A percentile compares a stretch with the other conserved stretches of the same genome.
phyloP scores from a whole-genome alignment of 805 yeast genomes.

The Saccharomyces jurei region DNA sequence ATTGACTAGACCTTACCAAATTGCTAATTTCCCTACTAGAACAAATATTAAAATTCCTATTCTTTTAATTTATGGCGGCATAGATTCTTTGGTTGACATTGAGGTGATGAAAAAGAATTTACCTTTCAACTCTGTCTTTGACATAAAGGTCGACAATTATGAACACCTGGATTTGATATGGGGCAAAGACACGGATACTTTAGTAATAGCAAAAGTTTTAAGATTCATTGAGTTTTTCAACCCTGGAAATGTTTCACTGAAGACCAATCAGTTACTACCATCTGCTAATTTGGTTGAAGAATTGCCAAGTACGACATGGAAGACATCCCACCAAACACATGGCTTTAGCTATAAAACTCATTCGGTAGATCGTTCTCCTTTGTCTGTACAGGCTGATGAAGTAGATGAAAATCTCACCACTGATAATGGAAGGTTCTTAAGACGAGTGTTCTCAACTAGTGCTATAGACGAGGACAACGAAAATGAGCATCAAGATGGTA shows the following conservation, averaged over 20 bases:
- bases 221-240: slow-evolving; percentile 30
- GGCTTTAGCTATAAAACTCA: background rate
- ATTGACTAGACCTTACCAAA: slow-evolving; percentile 30
- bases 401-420: background rate
- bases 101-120: slow-evolving; percentile 61
- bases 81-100: slow-evolving; percentile 82
- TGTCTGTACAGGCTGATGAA: background rate
- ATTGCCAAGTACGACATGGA: background rate
- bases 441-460: background rate
- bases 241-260: background rate
- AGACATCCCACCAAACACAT: background rate
- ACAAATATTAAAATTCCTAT: slow-evolving; percentile 65
- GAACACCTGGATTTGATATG: slow-evolving; percentile 89
- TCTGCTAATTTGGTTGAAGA: background rate
- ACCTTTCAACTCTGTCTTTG: slow-evolving; percentile 44
- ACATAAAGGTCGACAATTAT: slow-evolving; percentile 54
- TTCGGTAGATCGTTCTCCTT: background rate
- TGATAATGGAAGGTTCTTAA: background rate
- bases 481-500: background rate
- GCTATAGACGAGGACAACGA: background rate
- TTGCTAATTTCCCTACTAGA: slow-evolving; percentile 45
- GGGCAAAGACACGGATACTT: slow-evolving; percentile 58
- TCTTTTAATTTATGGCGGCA: slow-evolving; percentile 66
- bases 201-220: slow-evolving; percentile 38
- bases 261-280: background rate